Conservation (phyloP, 2,329 filamentous ascomycete species). For the Allantophomopsis lycopodina region DNA sequence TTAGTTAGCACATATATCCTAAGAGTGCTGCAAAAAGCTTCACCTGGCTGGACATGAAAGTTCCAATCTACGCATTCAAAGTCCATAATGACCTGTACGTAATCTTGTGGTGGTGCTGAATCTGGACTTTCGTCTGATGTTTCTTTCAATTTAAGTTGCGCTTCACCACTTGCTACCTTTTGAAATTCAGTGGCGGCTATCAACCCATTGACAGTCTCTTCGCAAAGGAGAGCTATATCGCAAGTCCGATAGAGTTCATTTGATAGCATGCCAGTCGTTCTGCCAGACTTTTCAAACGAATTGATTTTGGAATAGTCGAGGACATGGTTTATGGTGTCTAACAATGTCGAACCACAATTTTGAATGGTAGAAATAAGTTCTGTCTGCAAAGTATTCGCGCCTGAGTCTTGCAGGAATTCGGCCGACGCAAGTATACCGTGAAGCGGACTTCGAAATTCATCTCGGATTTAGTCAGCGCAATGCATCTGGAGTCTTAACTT, state of each 20-base stretch:
- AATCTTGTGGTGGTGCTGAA: background rate
- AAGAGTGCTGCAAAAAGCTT: background rate
- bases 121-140: background rate
- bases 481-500: background rate
- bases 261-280: conserved; percentile 4
- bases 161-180: background rate
- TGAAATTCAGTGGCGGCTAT: conserved; percentile 13
- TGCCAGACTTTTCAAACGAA: conserved; percentile 13
- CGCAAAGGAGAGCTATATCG: conserved; percentile 15
- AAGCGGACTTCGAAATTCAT: conserved; percentile 14
- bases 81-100: conserved; percentile 13
- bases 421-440: conserved; percentile 37
- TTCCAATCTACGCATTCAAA: conserved; percentile 14
- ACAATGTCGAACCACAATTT: conserved; percentile 33
- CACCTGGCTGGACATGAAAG: conserved; percentile 13
- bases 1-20: background rate
- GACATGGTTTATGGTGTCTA: conserved; percentile 38
- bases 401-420: conserved; percentile 35
- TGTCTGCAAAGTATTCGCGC: conserved; percentile 27
- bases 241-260: conserved; percentile 13
- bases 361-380: conserved; percentile 33
- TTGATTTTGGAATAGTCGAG: conserved; percentile 41
- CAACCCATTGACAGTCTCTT: conserved; percentile 16
- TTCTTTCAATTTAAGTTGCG: background rate
- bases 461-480: conserved; percentile 3